Evolutionary conservation across 2,329 filamentous ascomycete genomes (phyloP).

Genomic region (Sphaerulina vaccinii): DNA sequence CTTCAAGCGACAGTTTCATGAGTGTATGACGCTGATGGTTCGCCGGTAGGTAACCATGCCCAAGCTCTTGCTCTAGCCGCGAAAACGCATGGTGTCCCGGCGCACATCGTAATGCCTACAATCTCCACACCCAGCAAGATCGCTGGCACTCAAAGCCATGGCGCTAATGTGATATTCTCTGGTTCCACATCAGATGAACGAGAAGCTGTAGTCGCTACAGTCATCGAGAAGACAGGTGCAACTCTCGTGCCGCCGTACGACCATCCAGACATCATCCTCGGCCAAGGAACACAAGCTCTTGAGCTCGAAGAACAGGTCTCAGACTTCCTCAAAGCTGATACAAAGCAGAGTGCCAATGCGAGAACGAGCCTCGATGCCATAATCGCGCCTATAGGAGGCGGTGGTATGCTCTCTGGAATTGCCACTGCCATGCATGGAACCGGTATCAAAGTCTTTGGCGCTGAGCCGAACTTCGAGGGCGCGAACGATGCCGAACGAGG

Average conservation of each 20-base stretch:
- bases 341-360: background rate
- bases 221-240: slow-evolving; percentile 71
- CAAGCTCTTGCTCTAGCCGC: slow-evolving; percentile 89
- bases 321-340: slow-evolving; percentile 46
- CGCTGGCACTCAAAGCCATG: slow-evolving; percentile 74
- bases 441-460: slow-evolving; percentile 75
- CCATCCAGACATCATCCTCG: slow-evolving; percentile 85
- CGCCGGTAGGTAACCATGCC: slow-evolving; percentile 76
- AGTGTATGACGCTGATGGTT: slow-evolving; percentile 14
- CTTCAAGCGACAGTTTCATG: background rate
- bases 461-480: slow-evolving; percentile 79
- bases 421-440: slow-evolving; percentile 74
- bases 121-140: slow-evolving; percentile 86
- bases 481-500: slow-evolving; percentile 79
- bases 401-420: slow-evolving; percentile 81
- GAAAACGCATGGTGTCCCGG: slow-evolving; percentile 67
- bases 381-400: slow-evolving; percentile 81
- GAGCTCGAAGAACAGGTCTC: slow-evolving; percentile 76
- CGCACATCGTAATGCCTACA: slow-evolving; percentile 88
- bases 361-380: slow-evolving; percentile 49
- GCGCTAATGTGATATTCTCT: slow-evolving; percentile 75
- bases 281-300: slow-evolving; percentile 84
- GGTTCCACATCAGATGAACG: slow-evolving; percentile 78
- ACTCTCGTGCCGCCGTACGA: slow-evolving; percentile 87
- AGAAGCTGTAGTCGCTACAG: slow-evolving; percentile 69